Percentiles rank a stretch among this genome's conserved stretches.
Conservation (phyloP, 2,329 filamentous ascomycete genomes). For the Xylaria sp. region DNA sequence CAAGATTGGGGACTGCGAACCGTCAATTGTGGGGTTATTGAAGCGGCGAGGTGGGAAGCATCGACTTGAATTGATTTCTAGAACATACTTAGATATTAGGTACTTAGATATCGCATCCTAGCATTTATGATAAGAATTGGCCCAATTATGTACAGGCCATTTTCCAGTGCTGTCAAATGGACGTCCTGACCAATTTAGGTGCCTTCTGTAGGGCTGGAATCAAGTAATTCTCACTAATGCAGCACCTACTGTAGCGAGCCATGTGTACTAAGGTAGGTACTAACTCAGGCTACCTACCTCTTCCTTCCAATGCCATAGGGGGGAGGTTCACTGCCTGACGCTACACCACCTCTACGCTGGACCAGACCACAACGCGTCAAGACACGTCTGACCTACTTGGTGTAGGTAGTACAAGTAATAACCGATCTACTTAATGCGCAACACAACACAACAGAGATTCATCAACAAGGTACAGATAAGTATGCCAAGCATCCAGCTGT, state of each 20-base stretch:
- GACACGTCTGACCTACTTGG: slow-evolving; percentile 5
- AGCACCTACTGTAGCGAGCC: too few species aligned
- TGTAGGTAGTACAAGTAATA: background rate
- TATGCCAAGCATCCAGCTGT: slow-evolving; percentile 22
- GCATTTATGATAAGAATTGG: background rate
- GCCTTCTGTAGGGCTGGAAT: too few species aligned
- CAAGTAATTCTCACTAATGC: too few species aligned
- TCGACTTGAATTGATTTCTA: background rate
- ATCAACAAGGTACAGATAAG: background rate
- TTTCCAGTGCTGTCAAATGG: too few species aligned
- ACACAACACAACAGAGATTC: slow-evolving; percentile 1
- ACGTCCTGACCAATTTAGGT: too few species aligned
- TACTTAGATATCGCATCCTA: too few species aligned
- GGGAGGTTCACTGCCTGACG: too few species aligned
- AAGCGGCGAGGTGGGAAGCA: background rate
- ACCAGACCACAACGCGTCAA: slow-evolving; percentile 16
- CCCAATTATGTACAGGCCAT: too few species aligned
- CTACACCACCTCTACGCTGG: background rate
- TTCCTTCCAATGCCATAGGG: too few species aligned
- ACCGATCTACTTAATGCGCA: background rate
- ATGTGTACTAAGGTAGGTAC: too few species aligned
- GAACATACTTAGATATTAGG: background rate
- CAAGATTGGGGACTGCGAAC: background rate
- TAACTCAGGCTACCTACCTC: too few species aligned
- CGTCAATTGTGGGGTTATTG: background rate